Evolutionary conservation across 805 yeast genomes (phyloP).

Genomic region (Metschnikowia cubensis): DNA sequence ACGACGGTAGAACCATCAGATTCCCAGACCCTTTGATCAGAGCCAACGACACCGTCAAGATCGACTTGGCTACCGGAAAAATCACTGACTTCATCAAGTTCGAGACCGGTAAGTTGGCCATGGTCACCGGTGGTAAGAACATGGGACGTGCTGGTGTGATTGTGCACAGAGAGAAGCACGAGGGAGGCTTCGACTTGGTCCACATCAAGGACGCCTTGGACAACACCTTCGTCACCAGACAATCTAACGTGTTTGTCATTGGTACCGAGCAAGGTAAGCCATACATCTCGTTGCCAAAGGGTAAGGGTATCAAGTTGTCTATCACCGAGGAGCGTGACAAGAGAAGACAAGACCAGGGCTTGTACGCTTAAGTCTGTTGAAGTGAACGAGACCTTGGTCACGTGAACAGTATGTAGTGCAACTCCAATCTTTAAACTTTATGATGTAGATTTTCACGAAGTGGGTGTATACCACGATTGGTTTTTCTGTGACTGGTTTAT

Average conservation of each 20-base stretch:
- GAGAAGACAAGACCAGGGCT: constrained; percentile 72
- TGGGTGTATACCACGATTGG: no score
- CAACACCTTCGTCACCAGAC: constrained; percentile 90
- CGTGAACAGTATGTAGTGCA: no score
- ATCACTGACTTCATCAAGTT: constrained; percentile 83
- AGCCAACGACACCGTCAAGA: constrained; percentile 97
- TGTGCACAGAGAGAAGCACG: constrained; percentile 95
- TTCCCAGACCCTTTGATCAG: constrained; percentile 98
- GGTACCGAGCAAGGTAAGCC: constrained; percentile 91
- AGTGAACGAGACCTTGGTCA: background rate
- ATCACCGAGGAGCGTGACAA: constrained; percentile 97
- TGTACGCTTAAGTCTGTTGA: constrained; percentile 13
- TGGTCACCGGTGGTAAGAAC: constrained; percentile 98
- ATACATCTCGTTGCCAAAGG: constrained; percentile 92
- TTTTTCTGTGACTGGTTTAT: no score
- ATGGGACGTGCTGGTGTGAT: constrained; percentile 97
- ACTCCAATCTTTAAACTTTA: no score
- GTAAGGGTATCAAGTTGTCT: constrained; percentile 95
- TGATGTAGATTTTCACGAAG: no score
- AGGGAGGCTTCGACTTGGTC: constrained; percentile 96
- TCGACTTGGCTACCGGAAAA: constrained; percentile 95
- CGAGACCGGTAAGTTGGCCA: constrained; percentile 84
- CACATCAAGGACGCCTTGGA: constrained; percentile 94
- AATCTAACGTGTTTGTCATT: constrained; percentile 85
- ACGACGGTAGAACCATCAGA: constrained; percentile 99